Percentiles rank a stretch among this genome's conserved stretches.
phyloP scores from a whole-genome alignment of 495 filamentous ascomycete genomes.

The Penicillium lagena region DNA sequence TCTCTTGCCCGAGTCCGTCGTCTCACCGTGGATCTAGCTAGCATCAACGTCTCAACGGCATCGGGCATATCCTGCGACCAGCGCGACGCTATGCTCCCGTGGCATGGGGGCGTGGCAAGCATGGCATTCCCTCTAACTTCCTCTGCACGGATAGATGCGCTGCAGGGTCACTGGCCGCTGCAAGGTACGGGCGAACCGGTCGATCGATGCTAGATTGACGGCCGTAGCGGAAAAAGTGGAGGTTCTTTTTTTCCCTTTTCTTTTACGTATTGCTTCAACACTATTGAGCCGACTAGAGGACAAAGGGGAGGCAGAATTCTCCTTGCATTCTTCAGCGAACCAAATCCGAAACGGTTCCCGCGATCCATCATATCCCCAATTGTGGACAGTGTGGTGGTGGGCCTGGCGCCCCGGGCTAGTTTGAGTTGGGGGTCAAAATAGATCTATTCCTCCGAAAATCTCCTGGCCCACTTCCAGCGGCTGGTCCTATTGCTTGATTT shows the following conservation, averaged over 20 bases:
- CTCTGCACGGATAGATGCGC: conserved; percentile 17
- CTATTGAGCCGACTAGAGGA: too few species aligned
- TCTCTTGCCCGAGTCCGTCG: too few species aligned
- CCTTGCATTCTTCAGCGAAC: too few species aligned
- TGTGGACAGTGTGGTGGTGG: too few species aligned
- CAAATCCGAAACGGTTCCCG: too few species aligned
- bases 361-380: too few species aligned
- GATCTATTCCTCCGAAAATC: too few species aligned
- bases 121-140: background rate
- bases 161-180: conserved; percentile 22
- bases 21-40: conserved; percentile 4
- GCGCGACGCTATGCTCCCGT: too few species aligned
- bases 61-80: background rate
- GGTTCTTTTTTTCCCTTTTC: background rate
- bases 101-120: background rate
- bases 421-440: too few species aligned
- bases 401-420: too few species aligned
- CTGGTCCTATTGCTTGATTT: conserved; percentile 2
- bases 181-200: conserved; percentile 29
- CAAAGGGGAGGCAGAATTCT: too few species aligned
- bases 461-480: background rate
- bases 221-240: background rate
- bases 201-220: conserved; percentile 8
- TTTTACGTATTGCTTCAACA: background rate
- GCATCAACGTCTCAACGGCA: conserved; percentile 7